Evolutionary conservation across 140 eudicot genomes (phyloP).

Genomic region (Cichorium intybus): DNA sequence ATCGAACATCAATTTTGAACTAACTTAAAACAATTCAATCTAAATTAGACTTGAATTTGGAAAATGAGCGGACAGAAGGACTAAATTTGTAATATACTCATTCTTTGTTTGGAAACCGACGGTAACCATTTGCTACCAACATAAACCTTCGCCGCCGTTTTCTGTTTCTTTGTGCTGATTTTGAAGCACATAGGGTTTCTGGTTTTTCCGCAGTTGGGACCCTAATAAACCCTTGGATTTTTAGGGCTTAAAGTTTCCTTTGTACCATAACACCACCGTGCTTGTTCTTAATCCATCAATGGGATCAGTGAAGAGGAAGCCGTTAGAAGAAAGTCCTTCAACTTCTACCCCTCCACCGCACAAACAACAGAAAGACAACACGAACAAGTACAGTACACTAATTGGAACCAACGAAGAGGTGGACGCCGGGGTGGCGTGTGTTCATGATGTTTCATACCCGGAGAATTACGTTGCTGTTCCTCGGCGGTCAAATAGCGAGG

Average conservation of each 20-base stretch:
- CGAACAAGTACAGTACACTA: conserved; percentile 23
- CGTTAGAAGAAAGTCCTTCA: conserved; percentile 40
- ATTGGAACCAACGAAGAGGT: conserved; percentile 33
- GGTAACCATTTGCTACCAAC: neutral
- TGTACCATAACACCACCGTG: neutral
- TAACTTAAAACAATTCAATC: neutral
- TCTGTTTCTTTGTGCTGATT: conserved; percentile 9
- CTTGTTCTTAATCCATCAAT: conserved; percentile 17
- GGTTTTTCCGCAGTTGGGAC: neutral
- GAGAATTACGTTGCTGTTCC: conserved; percentile 53
- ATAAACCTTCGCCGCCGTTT: conserved; percentile 21
- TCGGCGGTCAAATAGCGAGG: conserved; percentile 20
- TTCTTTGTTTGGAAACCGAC: neutral
- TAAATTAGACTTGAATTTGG: neutral
- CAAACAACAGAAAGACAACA: conserved; percentile 51
- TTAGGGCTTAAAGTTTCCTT: neutral
- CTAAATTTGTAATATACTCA: neutral
- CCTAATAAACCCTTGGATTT: conserved; percentile 16
- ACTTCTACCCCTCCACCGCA: conserved; percentile 40
- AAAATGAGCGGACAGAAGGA: neutral
- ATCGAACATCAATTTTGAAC: too few species aligned
- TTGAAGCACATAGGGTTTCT: conserved; percentile 18
- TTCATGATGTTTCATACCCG: conserved; percentile 88
- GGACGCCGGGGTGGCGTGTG: conserved; percentile 58
- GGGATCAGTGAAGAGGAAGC: conserved; percentile 74